These are phyloP conservation scores for Barbatosphaeria neglecta DNA, from an alignment of 495 filamentous ascomycete genomes.

Conservation along the genomic window DNA sequence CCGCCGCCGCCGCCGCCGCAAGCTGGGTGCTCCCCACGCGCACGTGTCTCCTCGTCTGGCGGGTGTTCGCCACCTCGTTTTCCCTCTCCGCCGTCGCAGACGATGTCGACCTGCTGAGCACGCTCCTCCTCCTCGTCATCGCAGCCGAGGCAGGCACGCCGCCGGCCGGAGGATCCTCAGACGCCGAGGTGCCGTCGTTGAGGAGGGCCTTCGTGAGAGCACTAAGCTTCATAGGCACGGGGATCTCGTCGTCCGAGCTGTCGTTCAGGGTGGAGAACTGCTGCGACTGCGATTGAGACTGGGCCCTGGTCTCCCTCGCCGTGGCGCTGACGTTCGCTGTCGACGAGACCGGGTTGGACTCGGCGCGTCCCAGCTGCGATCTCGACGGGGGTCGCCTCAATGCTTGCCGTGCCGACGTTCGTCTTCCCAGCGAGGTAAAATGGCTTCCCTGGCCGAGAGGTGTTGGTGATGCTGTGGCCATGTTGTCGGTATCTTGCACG, in stretches of 20 bases:
- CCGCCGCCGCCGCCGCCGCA: not conserved
- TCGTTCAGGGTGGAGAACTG: conserved; percentile 33
- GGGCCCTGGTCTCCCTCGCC: conserved; percentile 10
- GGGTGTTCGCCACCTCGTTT: conserved; percentile 5
- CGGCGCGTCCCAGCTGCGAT: conserved; percentile 20
- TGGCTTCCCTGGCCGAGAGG: conserved; percentile 21
- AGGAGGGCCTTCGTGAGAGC: conserved; percentile 67
- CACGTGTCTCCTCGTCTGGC: conserved; percentile 23
- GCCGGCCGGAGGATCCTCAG: conserved; percentile 43
- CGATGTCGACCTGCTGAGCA: conserved; percentile 16
- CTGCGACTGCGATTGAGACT: conserved; percentile 16
- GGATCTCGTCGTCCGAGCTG: conserved; percentile 66
- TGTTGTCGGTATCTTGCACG: conserved; percentile 4
- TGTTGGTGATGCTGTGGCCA: conserved; percentile 26
- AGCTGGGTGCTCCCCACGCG: conserved; percentile 26
- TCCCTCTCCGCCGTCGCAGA: conserved; percentile 10
- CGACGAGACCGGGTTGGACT: conserved; percentile 21
- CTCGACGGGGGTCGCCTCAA: conserved; percentile 23
- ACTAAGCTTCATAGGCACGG: conserved; percentile 65
- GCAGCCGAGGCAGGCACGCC: conserved; percentile 39
- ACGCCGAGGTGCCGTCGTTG: conserved; percentile 46
- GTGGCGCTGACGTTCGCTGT: conserved; percentile 3
- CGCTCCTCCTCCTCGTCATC: conserved; percentile 34
- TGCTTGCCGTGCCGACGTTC: conserved; percentile 31
- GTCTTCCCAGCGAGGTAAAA: conserved; percentile 22